Conservation (phyloP, 768 basidiomycete genomes). For the Trametes gibbosa region DNA sequence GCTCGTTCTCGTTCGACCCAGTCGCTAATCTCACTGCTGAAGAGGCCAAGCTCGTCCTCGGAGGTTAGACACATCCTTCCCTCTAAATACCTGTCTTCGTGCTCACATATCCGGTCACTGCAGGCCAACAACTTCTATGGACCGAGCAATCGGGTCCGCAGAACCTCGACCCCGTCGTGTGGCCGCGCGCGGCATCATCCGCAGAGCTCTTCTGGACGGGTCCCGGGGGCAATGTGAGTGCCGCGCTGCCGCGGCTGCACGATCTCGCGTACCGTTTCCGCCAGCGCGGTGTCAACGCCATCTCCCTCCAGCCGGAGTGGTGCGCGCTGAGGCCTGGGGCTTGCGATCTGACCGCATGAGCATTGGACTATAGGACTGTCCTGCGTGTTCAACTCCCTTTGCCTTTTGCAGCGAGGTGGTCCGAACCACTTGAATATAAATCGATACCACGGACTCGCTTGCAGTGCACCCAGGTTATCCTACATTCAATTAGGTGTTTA, state of each 20-base stretch:
- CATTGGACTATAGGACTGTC: no score
- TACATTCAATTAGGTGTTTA: no score
- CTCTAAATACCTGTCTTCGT: background rate
- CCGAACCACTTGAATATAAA: no score
- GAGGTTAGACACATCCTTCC: slow-evolving; percentile 36
- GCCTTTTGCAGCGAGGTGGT: no score
- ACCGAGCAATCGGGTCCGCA: slow-evolving; percentile 67
- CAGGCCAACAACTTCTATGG: slow-evolving; percentile 69
- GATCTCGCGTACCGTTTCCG: slow-evolving; percentile 63
- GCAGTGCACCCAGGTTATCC: no score
- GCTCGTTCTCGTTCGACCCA: slow-evolving; percentile 72
- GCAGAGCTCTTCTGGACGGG: slow-evolving; percentile 83
- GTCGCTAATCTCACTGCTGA: slow-evolving; percentile 47
- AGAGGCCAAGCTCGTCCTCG: slow-evolving; percentile 58
- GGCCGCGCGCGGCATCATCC: slow-evolving; percentile 73
- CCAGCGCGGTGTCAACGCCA: slow-evolving; percentile 57
- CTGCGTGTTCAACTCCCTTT: no score
- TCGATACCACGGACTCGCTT: background rate
- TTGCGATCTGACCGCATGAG: slow-evolving; percentile 45
- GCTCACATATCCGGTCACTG: background rate
- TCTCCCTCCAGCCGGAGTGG: slow-evolving; percentile 68
- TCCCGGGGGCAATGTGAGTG: slow-evolving; percentile 28
- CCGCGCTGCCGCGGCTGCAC: slow-evolving; percentile 64
- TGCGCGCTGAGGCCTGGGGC: slow-evolving; percentile 62
- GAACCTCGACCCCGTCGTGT: slow-evolving; percentile 66